Base-by-base conservation (phyloP, 2,329 filamentous ascomycete genomes). In the Botrytis pseudocinerea region DNA sequence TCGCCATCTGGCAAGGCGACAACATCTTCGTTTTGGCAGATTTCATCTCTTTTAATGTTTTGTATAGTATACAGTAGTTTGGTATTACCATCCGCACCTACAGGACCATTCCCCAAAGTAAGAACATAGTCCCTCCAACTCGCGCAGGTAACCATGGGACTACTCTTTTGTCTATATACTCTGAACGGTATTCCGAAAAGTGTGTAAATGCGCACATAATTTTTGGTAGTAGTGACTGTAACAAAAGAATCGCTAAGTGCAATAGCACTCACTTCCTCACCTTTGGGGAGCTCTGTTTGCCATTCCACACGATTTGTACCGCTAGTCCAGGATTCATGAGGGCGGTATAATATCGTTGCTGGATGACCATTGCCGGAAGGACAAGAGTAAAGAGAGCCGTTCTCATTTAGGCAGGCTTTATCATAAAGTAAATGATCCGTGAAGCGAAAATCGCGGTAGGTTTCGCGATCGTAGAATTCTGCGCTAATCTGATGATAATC, bases 71-170 rank as follows among this genome's bases (percentile, higher is more conserved):
- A 99, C 14, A 93, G 85, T 40, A 99, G 87, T 61, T 91, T 91
- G 0, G 94, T 90, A 73, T 87, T 88, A 28, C 96, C 95, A 80
- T 96, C 91, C 16, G 90, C 88, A 20, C 91, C 91, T 48, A 97
- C 88, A 0, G 96, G 90, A 0, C 97, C 97, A 78, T 99, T 99
- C 71, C 95, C 95, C 77, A 99, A 89, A 0, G 95, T 98, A 80
- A 98, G 88, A n/a, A 99, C 91, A 82, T 98, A 98, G 84, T 99
- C 94, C 76, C 92, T 88, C 93, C 93, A 98, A 78, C 94, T 95
- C 0, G 94, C 94, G 80, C 96, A 99, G 0, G 94, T 96, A 32
- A 99, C 94, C 69, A 93, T 93, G 2, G 95, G 95, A 4, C 89
- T 90, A 82, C 92, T 95, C 85, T 98, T 98, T 76, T 97, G 94